Evolutionary conservation across 768 basidiomycete species (phyloP).

Genomic region (Lactarius trivialis): DNA sequence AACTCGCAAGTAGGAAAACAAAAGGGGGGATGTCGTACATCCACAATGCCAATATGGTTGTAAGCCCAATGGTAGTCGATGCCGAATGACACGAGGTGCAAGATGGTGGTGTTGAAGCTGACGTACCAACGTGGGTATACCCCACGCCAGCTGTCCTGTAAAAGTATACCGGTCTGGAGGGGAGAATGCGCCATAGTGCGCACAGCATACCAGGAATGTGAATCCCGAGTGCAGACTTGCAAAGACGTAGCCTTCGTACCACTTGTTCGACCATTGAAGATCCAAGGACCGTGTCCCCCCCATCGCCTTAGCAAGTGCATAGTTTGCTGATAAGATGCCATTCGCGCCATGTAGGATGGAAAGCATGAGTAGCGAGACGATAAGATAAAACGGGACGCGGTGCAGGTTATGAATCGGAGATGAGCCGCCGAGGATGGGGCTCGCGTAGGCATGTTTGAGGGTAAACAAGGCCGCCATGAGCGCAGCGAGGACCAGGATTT

Average conservation of each 20-base stretch:
- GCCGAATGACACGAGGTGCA: slow-evolving; percentile 86
- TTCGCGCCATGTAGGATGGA: slow-evolving; percentile 75
- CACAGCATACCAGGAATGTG: slow-evolving; percentile 51
- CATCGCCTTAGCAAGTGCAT: slow-evolving; percentile 45
- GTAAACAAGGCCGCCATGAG: slow-evolving; percentile 50
- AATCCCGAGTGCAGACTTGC: slow-evolving; percentile 48
- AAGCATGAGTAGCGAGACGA: slow-evolving; percentile 60
- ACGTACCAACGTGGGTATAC: slow-evolving; percentile 90
- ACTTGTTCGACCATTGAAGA: slow-evolving; percentile 74
- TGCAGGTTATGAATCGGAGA: slow-evolving; percentile 29
- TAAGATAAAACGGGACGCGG: slow-evolving; percentile 52
- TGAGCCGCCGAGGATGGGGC: slow-evolving; percentile 23
- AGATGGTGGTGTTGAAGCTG: slow-evolving; percentile 92
- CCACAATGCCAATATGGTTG: slow-evolving; percentile 31
- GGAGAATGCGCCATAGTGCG: too few species aligned
- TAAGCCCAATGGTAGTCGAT: slow-evolving; percentile 91
- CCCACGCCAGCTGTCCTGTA: slow-evolving; percentile 61
- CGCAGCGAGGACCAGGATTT: slow-evolving; percentile 55
- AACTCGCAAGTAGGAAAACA: slow-evolving; percentile 21
- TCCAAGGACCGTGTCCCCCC: slow-evolving; percentile 54
- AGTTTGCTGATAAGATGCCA: slow-evolving; percentile 68
- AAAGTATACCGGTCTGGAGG: background rate
- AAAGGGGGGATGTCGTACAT: slow-evolving; percentile 31
- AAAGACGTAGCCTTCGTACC: slow-evolving; percentile 67
- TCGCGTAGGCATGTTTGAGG: slow-evolving; percentile 46